Conservation (phyloP, 2,329 filamentous ascomycete genomes). For the Hymenoscyphus infarciens region DNA sequence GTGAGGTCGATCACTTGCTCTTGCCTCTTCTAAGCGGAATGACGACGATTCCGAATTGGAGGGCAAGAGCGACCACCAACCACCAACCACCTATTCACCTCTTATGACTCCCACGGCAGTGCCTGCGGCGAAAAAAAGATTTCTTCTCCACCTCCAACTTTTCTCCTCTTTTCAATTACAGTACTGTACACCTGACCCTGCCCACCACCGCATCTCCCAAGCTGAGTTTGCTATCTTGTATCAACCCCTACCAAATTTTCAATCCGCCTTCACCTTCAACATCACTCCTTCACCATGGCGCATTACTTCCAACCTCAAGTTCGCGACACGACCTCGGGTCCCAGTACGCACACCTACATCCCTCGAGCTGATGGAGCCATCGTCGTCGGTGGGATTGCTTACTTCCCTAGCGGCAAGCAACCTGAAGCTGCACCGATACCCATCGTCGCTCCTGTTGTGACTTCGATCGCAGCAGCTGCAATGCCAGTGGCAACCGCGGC, state of each 20-base stretch:
- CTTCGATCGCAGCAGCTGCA: constrained; percentile 10
- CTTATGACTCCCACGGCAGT: not conserved
- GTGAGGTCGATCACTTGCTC: not conserved
- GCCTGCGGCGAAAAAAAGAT: too few species aligned
- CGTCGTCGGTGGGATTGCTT: constrained; percentile 24
- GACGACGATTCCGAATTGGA: not conserved
- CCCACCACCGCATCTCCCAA: not conserved
- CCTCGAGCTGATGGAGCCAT: constrained; percentile 40
- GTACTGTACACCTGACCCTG: too few species aligned
- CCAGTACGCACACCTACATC: constrained; percentile 52
- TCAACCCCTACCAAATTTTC: not conserved
- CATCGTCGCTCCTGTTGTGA: not conserved
- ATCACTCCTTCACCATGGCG: constrained; percentile 22
- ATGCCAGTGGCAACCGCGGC: not conserved
- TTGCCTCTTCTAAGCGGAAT: not conserved
- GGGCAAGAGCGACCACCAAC: not conserved
- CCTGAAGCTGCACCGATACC: not conserved
- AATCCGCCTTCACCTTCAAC: not conserved
- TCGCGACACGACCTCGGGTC: constrained; percentile 52
- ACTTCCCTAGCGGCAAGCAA: constrained; percentile 12
- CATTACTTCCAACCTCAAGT: constrained; percentile 50
- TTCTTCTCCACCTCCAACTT: not conserved
- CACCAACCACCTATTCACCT: not conserved
- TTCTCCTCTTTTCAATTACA: not conserved
- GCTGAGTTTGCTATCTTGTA: not conserved